Evolutionary conservation across 257 asterid genomes (phyloP).

Genomic region (Ligustrum vulgare): DNA sequence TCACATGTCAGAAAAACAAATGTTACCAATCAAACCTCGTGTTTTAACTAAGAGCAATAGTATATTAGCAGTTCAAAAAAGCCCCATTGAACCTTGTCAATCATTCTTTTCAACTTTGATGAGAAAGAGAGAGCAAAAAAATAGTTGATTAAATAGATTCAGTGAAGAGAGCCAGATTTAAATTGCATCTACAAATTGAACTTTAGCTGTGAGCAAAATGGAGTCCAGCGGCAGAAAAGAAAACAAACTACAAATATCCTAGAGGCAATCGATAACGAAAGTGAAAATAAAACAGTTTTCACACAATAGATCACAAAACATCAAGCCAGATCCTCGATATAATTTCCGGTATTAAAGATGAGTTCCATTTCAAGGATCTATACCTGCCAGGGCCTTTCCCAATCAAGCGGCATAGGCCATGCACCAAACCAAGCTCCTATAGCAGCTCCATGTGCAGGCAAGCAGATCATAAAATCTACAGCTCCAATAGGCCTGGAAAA

Average conservation of each 20-base stretch:
- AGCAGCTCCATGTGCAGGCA: slow-evolving; percentile 88
- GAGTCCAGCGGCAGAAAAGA: neutral
- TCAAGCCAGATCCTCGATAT: neutral
- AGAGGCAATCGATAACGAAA: neutral
- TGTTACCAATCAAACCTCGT: neutral
- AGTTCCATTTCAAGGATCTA: slow-evolving; percentile 10
- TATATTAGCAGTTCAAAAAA: neutral
- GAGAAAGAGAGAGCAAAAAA: neutral
- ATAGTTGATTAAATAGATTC: neutral
- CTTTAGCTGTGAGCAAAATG: neutral
- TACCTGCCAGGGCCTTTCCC: slow-evolving; percentile 99
- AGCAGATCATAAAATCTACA: slow-evolving; percentile 60
- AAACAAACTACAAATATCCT: neutral
- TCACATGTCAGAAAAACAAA: slow-evolving; percentile 9
- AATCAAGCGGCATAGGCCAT: slow-evolving; percentile 99
- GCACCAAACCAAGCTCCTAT: slow-evolving; percentile 99
- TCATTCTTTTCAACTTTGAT: neutral
- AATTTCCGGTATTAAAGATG: slow-evolving; percentile 9
- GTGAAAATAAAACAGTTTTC: neutral
- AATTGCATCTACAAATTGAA: neutral
- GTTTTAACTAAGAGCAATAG: too few species aligned
- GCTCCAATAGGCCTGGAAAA: slow-evolving; percentile 53
- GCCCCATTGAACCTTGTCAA: neutral
- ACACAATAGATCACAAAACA: neutral
- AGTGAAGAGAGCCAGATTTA: neutral